Evolutionary conservation across 768 basidiomycete species (phyloP).

Genomic region (Gelatoporia subvermispora): DNA sequence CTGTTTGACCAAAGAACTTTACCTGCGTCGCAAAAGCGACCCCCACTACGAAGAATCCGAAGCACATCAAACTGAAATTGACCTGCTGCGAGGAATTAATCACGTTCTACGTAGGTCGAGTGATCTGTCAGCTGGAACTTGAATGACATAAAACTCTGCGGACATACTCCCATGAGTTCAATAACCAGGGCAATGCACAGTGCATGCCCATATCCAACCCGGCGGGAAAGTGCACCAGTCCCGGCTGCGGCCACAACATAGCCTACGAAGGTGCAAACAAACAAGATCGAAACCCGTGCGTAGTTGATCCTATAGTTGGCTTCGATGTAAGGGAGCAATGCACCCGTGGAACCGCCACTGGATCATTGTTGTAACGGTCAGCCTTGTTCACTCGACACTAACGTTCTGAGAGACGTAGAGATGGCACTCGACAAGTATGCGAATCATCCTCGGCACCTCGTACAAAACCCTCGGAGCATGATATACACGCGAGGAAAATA

Average conservation of each 20-base stretch:
- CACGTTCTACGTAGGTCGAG: conserved; percentile 15
- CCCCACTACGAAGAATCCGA: conserved; percentile 24
- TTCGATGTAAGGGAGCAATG: conserved; percentile 22
- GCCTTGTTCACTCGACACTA: not conserved
- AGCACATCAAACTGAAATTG: conserved; percentile 21
- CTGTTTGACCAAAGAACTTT: not conserved
- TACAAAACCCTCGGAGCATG: too few relatives aligned
- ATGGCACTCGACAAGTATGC: too few relatives aligned
- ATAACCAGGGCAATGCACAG: conserved; percentile 16
- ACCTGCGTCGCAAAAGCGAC: conserved; percentile 22
- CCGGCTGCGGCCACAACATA: conserved; percentile 19
- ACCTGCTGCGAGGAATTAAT: conserved; percentile 23
- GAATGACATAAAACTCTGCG: not conserved
- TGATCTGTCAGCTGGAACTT: not conserved
- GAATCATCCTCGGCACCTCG: too few relatives aligned
- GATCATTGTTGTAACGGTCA: not conserved
- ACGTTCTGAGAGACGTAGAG: too few relatives aligned
- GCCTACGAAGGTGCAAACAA: conserved; percentile 20
- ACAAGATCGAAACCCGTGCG: conserved; percentile 19
- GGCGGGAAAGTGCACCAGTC: conserved; percentile 15
- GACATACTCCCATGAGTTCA: conserved; percentile 17
- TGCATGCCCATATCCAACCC: conserved; percentile 18
- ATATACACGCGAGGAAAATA: not conserved
- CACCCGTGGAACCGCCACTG: conserved; percentile 23
- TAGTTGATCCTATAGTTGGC: conserved; percentile 17